Base-by-base conservation (phyloP, 2,329 filamentous ascomycete genomes). In the Diaporthe vaccinii region DNA sequence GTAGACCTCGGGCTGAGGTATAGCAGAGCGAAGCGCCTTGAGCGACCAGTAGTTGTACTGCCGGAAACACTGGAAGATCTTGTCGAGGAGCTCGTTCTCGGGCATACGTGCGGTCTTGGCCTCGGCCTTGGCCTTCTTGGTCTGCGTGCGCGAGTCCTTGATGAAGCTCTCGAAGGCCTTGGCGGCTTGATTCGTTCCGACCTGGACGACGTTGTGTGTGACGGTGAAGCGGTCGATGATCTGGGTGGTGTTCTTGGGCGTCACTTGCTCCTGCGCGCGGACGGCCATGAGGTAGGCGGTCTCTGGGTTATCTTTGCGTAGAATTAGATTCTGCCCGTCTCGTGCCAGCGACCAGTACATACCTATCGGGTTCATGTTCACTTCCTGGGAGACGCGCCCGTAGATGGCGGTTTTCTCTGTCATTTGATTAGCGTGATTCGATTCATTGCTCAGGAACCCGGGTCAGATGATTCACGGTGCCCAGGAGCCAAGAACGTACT, bases 11-110 rank as follows among this genome's bases (percentile, higher is more conserved):
- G 97, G 97, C 85, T 99, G 97, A 76, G 93, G 91, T 53, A 97
- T 90, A 76, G 90, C 87, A 69, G 91, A 89, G 78, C 95, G 95
- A 79, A 99, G 90, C 7, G 93, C 91, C 81, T 95, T 96, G 88
- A 98, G 94, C n/a, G 94, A 92, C 96, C 96, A 99, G 84, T 97
- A 98, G 80, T 93, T 92, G 88, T 94, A 98, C 80, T 93, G 88
- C 74, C 93, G 91, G 91, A 98, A 99, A 82, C 93, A 93, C 67
- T 90, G 86, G 87, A 96, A 95, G 76, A 99, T 92, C 78, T 91
- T 90, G 85, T 98, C 96, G 85, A 98, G 86, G 77, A 99, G 91
- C 80, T 97, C 93, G 87, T 95, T 93, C 84, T 96, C 92, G 59
- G 95, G 93, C 85, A 98, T 96, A 85, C 97, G 96, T 46, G 95